Percentiles rank a stretch among this genome's conserved stretches.
Conservation (phyloP, 306 rosid genomes). For the Gillenia trifoliata region DNA sequence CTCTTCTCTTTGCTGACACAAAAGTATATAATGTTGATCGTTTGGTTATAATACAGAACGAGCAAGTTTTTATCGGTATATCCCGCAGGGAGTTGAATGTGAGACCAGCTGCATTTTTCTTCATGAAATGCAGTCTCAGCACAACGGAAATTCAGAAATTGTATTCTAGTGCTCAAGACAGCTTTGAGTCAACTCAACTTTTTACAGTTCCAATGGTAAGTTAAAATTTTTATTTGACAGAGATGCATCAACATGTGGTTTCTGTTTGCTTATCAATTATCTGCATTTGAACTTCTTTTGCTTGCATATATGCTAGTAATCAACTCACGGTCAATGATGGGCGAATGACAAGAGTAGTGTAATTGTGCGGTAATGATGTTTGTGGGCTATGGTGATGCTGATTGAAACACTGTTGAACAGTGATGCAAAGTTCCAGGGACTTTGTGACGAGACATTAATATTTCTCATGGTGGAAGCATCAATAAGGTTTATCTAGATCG, state of each 20-base stretch:
- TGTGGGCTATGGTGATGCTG: not conserved
- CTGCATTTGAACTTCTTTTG: not conserved
- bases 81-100: conserved; percentile 77
- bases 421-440: no score
- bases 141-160: conserved; percentile 62
- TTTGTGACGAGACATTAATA: not conserved
- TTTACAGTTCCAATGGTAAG: conserved; percentile 71
- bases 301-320: not conserved
- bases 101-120: conserved; percentile 79
- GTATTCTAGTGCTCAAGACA: conserved; percentile 76
- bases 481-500: not conserved
- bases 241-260: conserved; percentile 9
- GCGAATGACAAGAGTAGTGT: not conserved
- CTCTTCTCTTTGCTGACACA: not conserved
- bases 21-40: conserved; percentile 23
- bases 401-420: not conserved
- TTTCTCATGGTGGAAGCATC: not conserved
- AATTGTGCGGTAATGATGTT: not conserved
- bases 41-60: conserved; percentile 43
- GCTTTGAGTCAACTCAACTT: conserved; percentile 88
- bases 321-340: not conserved
- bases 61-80: conserved; percentile 64
- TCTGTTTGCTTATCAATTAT: conserved; percentile 1
- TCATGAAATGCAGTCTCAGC: conserved; percentile 68
- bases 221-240: conserved; percentile 5